Percentiles rank a stretch among this genome's conserved stretches.
Conservation (phyloP, 2,329 filamentous ascomycete species). For the Fusarium luffae region DNA sequence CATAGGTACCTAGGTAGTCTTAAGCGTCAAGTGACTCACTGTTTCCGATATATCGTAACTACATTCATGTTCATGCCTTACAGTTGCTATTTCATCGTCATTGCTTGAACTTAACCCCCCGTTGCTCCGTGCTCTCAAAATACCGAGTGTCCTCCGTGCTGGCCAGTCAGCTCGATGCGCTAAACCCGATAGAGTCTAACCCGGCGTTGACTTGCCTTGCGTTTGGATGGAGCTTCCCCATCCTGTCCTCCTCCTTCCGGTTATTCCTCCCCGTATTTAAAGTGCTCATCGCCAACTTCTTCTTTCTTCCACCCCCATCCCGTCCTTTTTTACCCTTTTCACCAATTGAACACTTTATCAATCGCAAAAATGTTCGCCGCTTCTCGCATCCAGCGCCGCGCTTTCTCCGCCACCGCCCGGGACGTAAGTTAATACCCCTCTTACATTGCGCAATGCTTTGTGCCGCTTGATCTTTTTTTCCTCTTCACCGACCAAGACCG, state of each 20-base stretch:
- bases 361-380: slow-evolving; percentile 76
- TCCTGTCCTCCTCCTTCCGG: slow-evolving; percentile 28
- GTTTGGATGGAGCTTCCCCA: slow-evolving; percentile 32
- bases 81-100: neutral
- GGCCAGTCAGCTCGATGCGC: slow-evolving; percentile 29
- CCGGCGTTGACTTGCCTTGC: slow-evolving; percentile 14
- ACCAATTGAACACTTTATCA: slow-evolving; percentile 39
- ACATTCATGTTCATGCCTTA: neutral
- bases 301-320: slow-evolving; percentile 37
- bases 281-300: slow-evolving; percentile 41
- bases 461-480: slow-evolving; percentile 15
- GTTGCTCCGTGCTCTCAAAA: slow-evolving; percentile 32
- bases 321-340: slow-evolving; percentile 40
- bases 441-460: slow-evolving; percentile 18
- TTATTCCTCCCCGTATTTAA: slow-evolving; percentile 41
- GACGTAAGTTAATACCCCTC: slow-evolving; percentile 66
- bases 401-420: slow-evolving; percentile 83
- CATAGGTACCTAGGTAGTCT: no score
- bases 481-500: slow-evolving; percentile 36
- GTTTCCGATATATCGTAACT: neutral
- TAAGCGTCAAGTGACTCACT: neutral
- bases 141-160: slow-evolving; percentile 42
- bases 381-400: slow-evolving; percentile 76
- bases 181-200: slow-evolving; percentile 20
- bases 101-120: neutral